Conservation (phyloP, 148 eudicot species). For the Beta vulgaris region DNA sequence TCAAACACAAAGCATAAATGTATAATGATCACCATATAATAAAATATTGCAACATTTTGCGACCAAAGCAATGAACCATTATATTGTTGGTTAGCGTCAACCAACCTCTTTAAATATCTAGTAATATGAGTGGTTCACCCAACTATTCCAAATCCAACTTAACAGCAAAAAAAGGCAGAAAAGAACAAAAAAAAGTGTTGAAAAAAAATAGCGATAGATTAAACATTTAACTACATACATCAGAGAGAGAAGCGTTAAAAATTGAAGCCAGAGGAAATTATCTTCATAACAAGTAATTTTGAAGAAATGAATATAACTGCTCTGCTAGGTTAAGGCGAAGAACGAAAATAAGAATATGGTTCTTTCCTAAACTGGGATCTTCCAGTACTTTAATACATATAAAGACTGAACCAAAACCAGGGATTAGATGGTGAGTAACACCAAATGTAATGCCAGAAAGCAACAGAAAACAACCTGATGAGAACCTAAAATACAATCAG, state of each 20-base stretch:
- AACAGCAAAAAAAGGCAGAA: not conserved
- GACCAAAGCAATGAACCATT: not conserved
- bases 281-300: conserved; percentile 30
- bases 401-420: conserved; percentile 45
- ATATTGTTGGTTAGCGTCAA: conserved; percentile 5
- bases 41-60: not conserved
- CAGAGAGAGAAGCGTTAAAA: not conserved
- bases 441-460: conserved; percentile 32
- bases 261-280: conserved; percentile 18
- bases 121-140: not conserved
- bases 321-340: conserved; percentile 17
- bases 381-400: conserved; percentile 39
- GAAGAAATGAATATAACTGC: conserved; percentile 25
- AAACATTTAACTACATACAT: conserved; percentile 12
- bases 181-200: not conserved
- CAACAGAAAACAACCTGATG: conserved; percentile 41
- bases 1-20: not conserved
- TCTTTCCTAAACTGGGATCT: conserved; percentile 35
- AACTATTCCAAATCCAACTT: conserved; percentile 11
- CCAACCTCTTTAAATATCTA: conserved; percentile 7
- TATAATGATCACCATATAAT: conserved; percentile 3
- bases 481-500: conserved; percentile 34
- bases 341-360: not conserved
- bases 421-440: conserved; percentile 40
- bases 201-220: not conserved